Evolutionary conservation across 495 filamentous ascomycete species (phyloP).

Genomic region (Penicillium desertorum): DNA sequence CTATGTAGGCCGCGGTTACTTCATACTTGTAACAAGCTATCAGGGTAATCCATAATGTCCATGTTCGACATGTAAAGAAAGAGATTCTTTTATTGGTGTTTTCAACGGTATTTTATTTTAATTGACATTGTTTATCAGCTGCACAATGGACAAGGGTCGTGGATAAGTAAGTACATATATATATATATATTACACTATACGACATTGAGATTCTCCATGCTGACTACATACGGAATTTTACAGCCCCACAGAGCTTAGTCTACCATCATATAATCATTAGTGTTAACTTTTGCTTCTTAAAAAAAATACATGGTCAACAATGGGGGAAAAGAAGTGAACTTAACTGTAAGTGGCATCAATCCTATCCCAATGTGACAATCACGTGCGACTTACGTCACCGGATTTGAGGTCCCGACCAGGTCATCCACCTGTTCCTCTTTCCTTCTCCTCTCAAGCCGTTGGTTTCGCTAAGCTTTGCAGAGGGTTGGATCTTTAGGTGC

Average conservation of each 20-base stretch:
- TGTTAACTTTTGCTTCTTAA: too few species aligned
- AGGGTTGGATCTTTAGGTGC: neutral
- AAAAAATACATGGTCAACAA: neutral
- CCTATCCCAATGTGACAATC: neutral
- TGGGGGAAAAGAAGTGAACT: neutral
- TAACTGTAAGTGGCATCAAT: neutral
- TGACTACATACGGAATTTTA: neutral
- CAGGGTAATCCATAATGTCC: neutral
- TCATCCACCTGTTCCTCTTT: neutral
- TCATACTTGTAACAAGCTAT: neutral
- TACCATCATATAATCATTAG: neutral
- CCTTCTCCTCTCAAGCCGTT: neutral
- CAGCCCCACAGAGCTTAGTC: neutral
- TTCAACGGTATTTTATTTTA: too few species aligned
- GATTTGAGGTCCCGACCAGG: neutral
- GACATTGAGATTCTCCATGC: neutral
- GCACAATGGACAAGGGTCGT: neutral
- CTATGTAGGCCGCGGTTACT: too few species aligned
- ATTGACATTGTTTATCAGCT: neutral
- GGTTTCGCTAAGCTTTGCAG: neutral
- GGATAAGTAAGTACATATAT: neutral
- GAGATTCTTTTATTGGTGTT: too few species aligned
- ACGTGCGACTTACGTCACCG: constrained; percentile 12
- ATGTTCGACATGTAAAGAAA: neutral
- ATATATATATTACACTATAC: neutral